phyloP scores from a whole-genome alignment of 1,284 basidiomycete species.

The Trametes pubescens region DNA sequence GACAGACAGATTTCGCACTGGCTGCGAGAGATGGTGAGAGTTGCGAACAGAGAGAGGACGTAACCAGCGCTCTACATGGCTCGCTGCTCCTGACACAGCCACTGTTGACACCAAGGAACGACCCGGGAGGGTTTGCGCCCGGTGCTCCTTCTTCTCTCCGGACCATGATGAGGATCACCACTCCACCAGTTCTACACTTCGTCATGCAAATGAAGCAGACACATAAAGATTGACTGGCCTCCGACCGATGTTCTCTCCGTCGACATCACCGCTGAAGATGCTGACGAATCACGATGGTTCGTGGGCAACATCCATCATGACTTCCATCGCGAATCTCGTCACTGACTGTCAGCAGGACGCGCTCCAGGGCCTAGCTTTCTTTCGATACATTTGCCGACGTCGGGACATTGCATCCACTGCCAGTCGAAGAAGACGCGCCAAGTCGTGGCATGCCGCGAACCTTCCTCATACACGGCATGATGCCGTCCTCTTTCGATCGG shows the following conservation, averaged over 20 bases:
- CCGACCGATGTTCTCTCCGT: neutral
- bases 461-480: neutral
- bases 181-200: neutral
- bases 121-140: too few relatives aligned
- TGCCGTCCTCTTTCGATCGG: neutral
- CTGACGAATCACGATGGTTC: neutral
- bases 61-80: neutral
- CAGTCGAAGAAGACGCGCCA: neutral
- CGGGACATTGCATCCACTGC: neutral
- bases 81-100: neutral
- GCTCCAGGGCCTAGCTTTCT: neutral
- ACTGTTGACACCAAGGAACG: neutral
- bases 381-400: neutral
- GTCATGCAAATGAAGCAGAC: neutral
- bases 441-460: neutral
- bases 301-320: neutral
- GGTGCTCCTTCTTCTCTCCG: too few relatives aligned
- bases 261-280: neutral
- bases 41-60: neutral
- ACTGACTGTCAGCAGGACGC: neutral
- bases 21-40: neutral
- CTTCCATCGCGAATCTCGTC: neutral
- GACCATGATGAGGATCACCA: neutral
- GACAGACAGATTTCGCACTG: neutral
- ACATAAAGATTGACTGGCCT: neutral